phyloP scores from a whole-genome alignment of 331 rosid genomes.

The Arachis monticola region DNA sequence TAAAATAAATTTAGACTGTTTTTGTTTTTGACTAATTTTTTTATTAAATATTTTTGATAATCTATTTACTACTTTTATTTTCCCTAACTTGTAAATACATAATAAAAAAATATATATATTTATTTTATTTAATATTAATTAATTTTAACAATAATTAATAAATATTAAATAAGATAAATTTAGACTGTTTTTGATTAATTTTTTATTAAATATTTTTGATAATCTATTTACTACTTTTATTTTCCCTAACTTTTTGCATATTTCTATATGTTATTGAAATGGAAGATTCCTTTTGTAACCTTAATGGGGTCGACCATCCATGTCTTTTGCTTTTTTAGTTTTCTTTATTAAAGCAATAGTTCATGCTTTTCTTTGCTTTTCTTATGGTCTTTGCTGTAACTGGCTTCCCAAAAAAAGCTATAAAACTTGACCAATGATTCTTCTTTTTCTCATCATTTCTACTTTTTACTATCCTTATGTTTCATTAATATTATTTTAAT shows the following conservation, averaged over 20 bases:
- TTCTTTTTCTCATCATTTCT: constrained; percentile 3
- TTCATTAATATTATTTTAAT: too few species aligned
- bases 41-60: too few species aligned
- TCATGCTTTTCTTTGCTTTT: constrained; percentile 24
- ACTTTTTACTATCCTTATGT: neutral
- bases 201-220: too few species aligned
- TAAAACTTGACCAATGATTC: neutral
- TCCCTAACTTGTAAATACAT: too few species aligned
- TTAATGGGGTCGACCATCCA: constrained; percentile 49
- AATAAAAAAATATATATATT: too few species aligned
- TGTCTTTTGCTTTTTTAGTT: constrained; percentile 37
- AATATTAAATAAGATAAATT: too few species aligned
- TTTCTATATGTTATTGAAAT: constrained; percentile 37
- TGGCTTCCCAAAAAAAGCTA: constrained; percentile 31
- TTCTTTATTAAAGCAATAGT: constrained; percentile 52
- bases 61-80: too few species aligned
- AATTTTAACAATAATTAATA: too few species aligned
- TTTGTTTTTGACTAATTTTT: too few species aligned
- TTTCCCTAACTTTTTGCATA: constrained; percentile 29
- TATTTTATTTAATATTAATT: too few species aligned
- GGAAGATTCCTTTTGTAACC: constrained; percentile 51
- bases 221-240: constrained; percentile 25
- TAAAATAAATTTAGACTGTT: too few species aligned
- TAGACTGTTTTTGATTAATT: too few species aligned
- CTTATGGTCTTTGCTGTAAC: constrained; percentile 36